Base-by-base conservation (phyloP, 2,329 filamentous ascomycete species). In the Atkinsonella texensis region DNA sequence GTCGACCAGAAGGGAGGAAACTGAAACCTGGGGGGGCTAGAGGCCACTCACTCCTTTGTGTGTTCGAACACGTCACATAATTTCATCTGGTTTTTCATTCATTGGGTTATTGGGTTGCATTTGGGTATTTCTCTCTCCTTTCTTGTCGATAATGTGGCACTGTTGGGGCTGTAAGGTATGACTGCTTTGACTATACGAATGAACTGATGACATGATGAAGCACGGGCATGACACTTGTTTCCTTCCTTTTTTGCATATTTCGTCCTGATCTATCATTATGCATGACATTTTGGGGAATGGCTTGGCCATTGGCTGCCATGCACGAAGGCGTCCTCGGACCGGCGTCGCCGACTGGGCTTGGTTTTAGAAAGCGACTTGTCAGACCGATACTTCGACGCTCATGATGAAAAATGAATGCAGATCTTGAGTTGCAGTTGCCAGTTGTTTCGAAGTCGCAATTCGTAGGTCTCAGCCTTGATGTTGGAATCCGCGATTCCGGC, bases 161-260 rank as follows among this genome's bases (percentile, higher is more conserved):
- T 58, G 46, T 61, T 57, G n/a, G 40, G 17, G 38, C 11, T 15
- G 42, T 28, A 42, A 31, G 54, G 53, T 55, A 68, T 62, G 64
- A 66, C 60, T 62, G 64, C 58, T 68, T 66, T 62, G 64, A 63
- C 42, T 53, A 45, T 35, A 53, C 47, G 51, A 53, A 69, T 66
- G 66, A 69, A 68, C 59, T 68, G 58, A 69, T 63, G 66, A 66
- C 58, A 61, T 58, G 57, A 62, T 55, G 54, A 50, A 48, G 49
- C 17, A 20, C n/a, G 32, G 9, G 15, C 2, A 2, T 17, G 4
- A 17, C 39, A 8, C 28, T n/a, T 7, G 18, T 41, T 40, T 35
- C 31, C 17, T 18, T 20, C 11, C 28, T n/a, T 45, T 31, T 32
- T 42, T n/a, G 8, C 17, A 20, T 42, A 17, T 20, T n/a, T 42